Evolutionary conservation across 1,139 yeast genomes (phyloP).

Genomic region (Saccharomyces pastorianus): DNA sequence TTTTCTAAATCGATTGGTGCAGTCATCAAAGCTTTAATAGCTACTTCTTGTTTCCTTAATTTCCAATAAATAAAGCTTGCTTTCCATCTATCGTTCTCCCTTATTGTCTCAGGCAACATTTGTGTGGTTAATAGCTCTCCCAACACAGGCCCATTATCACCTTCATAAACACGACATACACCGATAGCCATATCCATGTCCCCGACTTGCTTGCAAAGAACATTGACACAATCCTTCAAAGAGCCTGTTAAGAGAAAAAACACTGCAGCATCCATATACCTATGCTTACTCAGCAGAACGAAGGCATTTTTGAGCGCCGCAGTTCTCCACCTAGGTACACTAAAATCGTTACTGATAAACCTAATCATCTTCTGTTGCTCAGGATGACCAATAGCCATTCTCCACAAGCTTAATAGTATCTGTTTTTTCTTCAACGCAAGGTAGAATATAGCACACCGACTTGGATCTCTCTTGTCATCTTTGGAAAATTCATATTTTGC

Average conservation of each 20-base stretch:
- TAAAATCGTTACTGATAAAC: slow-evolving; percentile 70
- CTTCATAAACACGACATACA: slow-evolving; percentile 68
- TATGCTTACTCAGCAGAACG: slow-evolving; percentile 79
- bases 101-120: slow-evolving; percentile 50
- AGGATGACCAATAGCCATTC: slow-evolving; percentile 60
- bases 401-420: slow-evolving; percentile 75
- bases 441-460: slow-evolving; percentile 63
- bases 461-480: slow-evolving; percentile 55
- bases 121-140: slow-evolving; percentile 43
- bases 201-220: slow-evolving; percentile 54
- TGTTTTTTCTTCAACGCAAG: slow-evolving; percentile 73
- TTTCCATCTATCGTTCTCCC: slow-evolving; percentile 71
- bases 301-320: slow-evolving; percentile 92
- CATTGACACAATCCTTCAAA: slow-evolving; percentile 67
- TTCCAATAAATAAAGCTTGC: slow-evolving; percentile 79
- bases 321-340: slow-evolving; percentile 64
- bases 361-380: slow-evolving; percentile 78
- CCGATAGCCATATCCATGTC: slow-evolving; percentile 72
- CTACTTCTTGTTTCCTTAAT: slow-evolving; percentile 41
- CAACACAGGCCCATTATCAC: slow-evolving; percentile 46
- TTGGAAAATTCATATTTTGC: slow-evolving; percentile 57
- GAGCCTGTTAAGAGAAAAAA: slow-evolving; percentile 80
- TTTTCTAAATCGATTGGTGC: slow-evolving; percentile 40
- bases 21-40: slow-evolving; percentile 60
- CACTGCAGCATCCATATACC: slow-evolving; percentile 81